Percentiles rank a stretch among this genome's conserved stretches.
These are phyloP conservation scores for Ocimum tenuiflorum DNA, from an alignment of 257 asterid genomes.

Conservation along the genomic window DNA sequence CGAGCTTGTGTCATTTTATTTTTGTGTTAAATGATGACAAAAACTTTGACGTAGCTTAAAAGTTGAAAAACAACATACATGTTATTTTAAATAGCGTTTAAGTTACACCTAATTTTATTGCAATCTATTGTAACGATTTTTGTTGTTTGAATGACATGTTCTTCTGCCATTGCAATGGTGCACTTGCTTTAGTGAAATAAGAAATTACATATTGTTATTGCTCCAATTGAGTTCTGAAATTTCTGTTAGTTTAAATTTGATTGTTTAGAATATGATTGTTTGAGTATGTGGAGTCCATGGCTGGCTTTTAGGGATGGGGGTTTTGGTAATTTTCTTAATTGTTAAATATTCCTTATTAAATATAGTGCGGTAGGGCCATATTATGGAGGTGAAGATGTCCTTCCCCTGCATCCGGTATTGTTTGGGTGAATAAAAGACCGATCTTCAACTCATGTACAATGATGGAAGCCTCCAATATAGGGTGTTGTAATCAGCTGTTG, in stretches of 20 bases:
- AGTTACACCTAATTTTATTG: background rate
- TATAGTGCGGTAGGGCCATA: too few species aligned
- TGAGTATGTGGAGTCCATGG: background rate
- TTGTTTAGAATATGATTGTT: background rate
- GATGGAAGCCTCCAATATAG: too few species aligned
- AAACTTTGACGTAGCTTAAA: background rate
- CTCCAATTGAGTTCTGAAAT: background rate
- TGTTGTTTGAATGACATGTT: background rate
- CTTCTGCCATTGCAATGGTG: too few species aligned
- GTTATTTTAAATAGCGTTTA: background rate
- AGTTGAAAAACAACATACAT: background rate
- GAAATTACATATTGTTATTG: background rate
- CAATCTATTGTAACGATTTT: background rate
- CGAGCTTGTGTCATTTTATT: background rate
- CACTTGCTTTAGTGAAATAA: background rate
- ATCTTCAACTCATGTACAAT: too few species aligned
- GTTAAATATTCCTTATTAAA: too few species aligned
- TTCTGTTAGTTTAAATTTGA: background rate
- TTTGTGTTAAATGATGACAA: background rate
- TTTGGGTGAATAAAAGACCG: too few species aligned
- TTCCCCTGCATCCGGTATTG: too few species aligned
- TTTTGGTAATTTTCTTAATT: background rate
- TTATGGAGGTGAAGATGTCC: too few species aligned
- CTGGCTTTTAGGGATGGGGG: background rate
- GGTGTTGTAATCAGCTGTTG: too few species aligned